These are phyloP conservation scores for Arctostaphylos glauca DNA, from an alignment of 148 eudicot genomes.

Conservation along the genomic window DNA sequence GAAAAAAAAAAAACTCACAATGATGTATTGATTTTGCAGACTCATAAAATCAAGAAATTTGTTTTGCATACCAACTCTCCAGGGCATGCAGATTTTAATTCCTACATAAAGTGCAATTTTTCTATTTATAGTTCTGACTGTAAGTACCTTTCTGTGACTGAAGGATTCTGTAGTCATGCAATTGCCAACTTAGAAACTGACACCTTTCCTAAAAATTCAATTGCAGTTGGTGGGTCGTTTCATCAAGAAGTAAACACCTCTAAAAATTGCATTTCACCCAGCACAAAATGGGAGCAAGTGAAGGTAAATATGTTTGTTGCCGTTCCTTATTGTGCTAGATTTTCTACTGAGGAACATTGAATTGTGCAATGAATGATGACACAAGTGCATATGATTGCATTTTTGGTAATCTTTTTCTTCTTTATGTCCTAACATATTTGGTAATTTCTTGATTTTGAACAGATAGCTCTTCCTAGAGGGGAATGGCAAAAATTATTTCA, in stretches of 20 bases:
- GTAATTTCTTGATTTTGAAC: not conserved
- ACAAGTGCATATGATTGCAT: not conserved
- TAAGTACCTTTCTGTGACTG: slow-evolving; percentile 35
- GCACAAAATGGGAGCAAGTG: slow-evolving; percentile 96
- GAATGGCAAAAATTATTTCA: not conserved
- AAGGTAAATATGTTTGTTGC: slow-evolving; percentile 50
- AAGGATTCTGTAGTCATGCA: slow-evolving; percentile 6
- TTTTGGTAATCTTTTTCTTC: not conserved
- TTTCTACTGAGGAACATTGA: not conserved
- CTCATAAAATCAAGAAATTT: slow-evolving; percentile 92
- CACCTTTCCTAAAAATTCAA: slow-evolving; percentile 12
- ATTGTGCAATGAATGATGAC: not conserved
- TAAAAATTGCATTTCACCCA: slow-evolving; percentile 68
- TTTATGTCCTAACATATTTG: not conserved
- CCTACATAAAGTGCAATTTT: slow-evolving; percentile 96
- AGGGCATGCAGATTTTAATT: slow-evolving; percentile 95
- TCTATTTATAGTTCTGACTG: slow-evolving; percentile 62
- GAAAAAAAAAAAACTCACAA: slow-evolving; percentile 1
- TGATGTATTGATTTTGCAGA: slow-evolving; percentile 47
- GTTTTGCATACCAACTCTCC: slow-evolving; percentile 94
- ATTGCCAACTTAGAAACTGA: slow-evolving; percentile 14
- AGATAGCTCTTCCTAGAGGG: not conserved
- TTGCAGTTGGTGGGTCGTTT: slow-evolving; percentile 60
- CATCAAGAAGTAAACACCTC: slow-evolving; percentile 48
- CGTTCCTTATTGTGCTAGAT: not conserved